These are phyloP conservation scores for Penicillium digitatum DNA, from an alignment of 2,329 filamentous ascomycete species.

Conservation along the genomic window DNA sequence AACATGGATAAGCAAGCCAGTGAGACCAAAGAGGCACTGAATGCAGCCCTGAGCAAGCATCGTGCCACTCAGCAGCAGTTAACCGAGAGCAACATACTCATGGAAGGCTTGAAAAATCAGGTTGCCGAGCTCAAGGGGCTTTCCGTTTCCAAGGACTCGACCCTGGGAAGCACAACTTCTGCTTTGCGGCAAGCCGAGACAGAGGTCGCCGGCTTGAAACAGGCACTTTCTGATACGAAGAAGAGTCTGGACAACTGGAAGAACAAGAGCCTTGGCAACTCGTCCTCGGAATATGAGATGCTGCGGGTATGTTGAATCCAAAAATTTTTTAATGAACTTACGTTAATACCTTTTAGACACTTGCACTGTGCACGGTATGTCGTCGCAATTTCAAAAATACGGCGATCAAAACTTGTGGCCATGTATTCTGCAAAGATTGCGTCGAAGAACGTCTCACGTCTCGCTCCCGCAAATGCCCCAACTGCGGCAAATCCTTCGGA, in stretches of 20 bases:
- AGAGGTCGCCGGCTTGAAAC: slow-evolving; percentile 75
- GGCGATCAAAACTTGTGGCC: slow-evolving; percentile 86
- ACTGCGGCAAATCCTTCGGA: slow-evolving; percentile 88
- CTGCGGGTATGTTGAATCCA: slow-evolving; percentile 65
- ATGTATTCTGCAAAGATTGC: slow-evolving; percentile 88
- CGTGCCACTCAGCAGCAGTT: slow-evolving; percentile 69
- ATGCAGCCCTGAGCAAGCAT: slow-evolving; percentile 66
- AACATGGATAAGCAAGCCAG: slow-evolving; percentile 89
- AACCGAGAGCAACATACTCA: slow-evolving; percentile 64
- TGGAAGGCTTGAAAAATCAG: slow-evolving; percentile 71
- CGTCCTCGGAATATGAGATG: slow-evolving; percentile 77
- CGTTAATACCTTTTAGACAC: slow-evolving; percentile 48
- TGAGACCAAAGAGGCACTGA: slow-evolving; percentile 75
- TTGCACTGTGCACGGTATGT: slow-evolving; percentile 88
- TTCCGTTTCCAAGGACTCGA: slow-evolving; percentile 71
- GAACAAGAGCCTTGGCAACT: slow-evolving; percentile 74
- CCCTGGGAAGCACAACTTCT: slow-evolving; percentile 60
- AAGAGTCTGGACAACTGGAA: slow-evolving; percentile 86
- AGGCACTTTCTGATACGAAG: slow-evolving; percentile 70
- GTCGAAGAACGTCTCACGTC: slow-evolving; percentile 85
- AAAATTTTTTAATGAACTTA: slow-evolving; percentile 4
- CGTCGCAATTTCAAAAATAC: slow-evolving; percentile 92
- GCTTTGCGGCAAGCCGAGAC: slow-evolving; percentile 58
- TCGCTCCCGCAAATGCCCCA: slow-evolving; percentile 90
- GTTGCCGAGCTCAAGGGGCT: slow-evolving; percentile 70